Percentiles rank a stretch among this genome's conserved stretches.
phyloP scores from a whole-genome alignment of 1,284 basidiomycete genomes.

The Inonotus hispidus region DNA sequence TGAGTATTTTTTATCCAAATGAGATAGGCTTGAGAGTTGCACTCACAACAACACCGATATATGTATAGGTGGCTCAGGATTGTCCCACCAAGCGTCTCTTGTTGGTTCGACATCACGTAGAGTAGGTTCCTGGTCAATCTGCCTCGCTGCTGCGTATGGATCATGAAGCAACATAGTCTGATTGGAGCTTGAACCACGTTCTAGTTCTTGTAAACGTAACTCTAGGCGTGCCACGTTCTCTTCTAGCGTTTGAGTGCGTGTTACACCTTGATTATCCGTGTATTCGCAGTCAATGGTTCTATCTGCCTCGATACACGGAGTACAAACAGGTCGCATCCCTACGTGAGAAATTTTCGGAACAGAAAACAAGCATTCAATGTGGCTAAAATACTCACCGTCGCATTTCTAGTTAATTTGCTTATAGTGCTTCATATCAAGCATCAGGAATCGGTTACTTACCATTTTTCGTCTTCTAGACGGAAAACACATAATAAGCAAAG shows the following conservation, averaged over 20 bases:
- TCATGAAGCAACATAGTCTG: slow-evolving; percentile 28
- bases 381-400: slow-evolving; percentile 29
- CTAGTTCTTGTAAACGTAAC: slow-evolving; percentile 34
- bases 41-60: slow-evolving; percentile 22
- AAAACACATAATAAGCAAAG: not conserved
- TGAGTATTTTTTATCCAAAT: not conserved
- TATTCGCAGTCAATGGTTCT: slow-evolving; percentile 38
- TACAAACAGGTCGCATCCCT: slow-evolving; percentile 31
- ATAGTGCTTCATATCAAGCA: not conserved
- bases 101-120: not conserved
- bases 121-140: too few species aligned
- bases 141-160: slow-evolving; percentile 26
- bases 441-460: slow-evolving; percentile 22
- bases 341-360: not conserved
- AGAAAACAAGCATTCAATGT: not conserved
- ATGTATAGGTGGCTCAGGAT: slow-evolving; percentile 21
- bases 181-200: slow-evolving; percentile 26
- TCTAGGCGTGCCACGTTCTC: slow-evolving; percentile 33
- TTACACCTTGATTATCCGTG: slow-evolving; percentile 30
- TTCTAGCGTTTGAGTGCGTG: slow-evolving; percentile 34
- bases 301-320: slow-evolving; percentile 31
- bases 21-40: not conserved
- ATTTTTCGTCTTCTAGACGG: slow-evolving; percentile 35
- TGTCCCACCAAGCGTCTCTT: slow-evolving; percentile 16
- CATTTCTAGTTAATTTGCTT: slow-evolving; percentile 31